Evolutionary conservation across 1,139 yeast genomes (phyloP), one percentile per base, ranked within the genome.

Genomic region (Williopsis jadinii): DNA sequence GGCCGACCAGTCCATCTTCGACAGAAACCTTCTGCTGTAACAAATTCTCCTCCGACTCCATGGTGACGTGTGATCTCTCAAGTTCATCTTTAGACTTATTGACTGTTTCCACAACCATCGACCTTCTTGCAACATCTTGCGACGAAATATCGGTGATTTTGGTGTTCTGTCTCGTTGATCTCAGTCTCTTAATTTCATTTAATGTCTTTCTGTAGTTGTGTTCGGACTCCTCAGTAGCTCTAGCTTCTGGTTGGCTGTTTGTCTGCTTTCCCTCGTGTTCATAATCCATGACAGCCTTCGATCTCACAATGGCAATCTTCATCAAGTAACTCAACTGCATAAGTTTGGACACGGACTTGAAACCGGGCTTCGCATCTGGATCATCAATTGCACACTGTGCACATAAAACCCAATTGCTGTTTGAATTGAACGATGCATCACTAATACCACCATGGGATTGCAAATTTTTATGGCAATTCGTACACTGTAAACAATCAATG

Each of bases 271-370:
- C 24, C 24, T 19, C 24, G 24, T 19, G 24, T 46, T 70, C 73
- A 15, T 67, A 64, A 30, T 68, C 70, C 75, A 86, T 77, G 0
- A 84, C 88, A 19, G 80, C 73, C 52, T 76, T 79, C 3, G 95
- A 82, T 44, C 97, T 71, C 8, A 83, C 76, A 38, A 88, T 68
- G 0, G 97, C 97, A 50, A 92, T 88, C 54, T 85, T 84, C 50
- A 90, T 67, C 39, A 92, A 65, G 58, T 79, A 87, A 26, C 82
- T 70, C 57, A 87, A 73, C 61, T 92, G 97, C 15, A 77, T 62
- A 39, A 87, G 70, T 47, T 80, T 82, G 5, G 86, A 71, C 1
- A 88, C 80, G n/a, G 63, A 56, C 37, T 67, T 72, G 57, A 90
- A 87, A 0, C 87, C 88, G 0, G 67, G 53, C 14, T 63, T 59